Percentiles rank a stretch among this genome's conserved stretches.
Conservation (phyloP, 148 eudicot species). For the Spergularia marina region DNA sequence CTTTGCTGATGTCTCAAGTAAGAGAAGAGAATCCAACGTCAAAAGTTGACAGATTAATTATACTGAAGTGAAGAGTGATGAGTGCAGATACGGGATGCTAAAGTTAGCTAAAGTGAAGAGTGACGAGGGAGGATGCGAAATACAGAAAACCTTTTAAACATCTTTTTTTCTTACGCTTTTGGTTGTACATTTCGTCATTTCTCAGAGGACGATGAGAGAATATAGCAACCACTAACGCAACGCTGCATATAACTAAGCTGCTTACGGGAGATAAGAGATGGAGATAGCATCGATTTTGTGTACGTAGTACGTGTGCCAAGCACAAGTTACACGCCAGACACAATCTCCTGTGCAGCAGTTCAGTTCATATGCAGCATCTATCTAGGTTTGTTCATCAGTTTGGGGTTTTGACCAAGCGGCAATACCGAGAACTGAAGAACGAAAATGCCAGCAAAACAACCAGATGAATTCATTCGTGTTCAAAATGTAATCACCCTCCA, state of each 20-base stretch:
- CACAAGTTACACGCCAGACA: too few relatives aligned
- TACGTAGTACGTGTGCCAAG: too few relatives aligned
- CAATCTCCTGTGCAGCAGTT: too few relatives aligned
- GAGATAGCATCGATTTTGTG: too few relatives aligned
- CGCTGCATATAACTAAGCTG: neutral
- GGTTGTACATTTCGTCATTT: neutral
- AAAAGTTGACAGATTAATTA: neutral
- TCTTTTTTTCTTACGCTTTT: neutral
- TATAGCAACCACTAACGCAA: neutral
- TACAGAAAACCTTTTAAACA: neutral
- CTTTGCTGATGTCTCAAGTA: slow-evolving; percentile 29
- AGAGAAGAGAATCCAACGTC: slow-evolving; percentile 7
- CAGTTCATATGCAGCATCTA: too few relatives aligned
- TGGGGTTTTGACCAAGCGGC: too few relatives aligned
- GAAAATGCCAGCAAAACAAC: too few relatives aligned
- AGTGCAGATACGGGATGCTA: neutral
- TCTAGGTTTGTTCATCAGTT: too few relatives aligned
- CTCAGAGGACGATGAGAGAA: neutral
- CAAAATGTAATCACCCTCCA: too few relatives aligned
- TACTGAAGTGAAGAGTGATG: neutral
- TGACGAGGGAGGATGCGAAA: neutral
- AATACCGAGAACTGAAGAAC: too few relatives aligned
- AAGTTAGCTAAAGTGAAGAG: neutral
- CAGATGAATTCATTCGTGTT: too few relatives aligned
- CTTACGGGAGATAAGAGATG: too few relatives aligned